Evolutionary conservation across 1,139 yeast species (phyloP).

Genomic region (Magnusiomyces ingens): DNA sequence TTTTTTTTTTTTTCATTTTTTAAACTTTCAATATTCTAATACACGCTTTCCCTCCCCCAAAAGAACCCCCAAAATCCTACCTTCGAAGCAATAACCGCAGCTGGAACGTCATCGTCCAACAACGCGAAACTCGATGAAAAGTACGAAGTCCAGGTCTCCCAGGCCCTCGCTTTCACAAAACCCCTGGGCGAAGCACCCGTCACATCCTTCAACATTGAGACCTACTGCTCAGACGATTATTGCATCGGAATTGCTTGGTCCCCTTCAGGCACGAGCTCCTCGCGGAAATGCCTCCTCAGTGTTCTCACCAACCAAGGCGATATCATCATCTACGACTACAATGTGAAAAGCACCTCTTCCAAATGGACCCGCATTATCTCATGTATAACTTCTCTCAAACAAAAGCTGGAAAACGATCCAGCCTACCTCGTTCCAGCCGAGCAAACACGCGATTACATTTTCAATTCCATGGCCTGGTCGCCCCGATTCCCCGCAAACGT

Average conservation of each 20-base stretch:
- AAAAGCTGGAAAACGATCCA: too few species aligned
- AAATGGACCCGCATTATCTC: neutral
- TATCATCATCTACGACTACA: neutral
- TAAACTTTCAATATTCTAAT: too few species aligned
- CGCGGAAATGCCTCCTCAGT: neutral
- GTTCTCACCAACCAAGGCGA: conserved; percentile 4
- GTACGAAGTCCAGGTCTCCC: neutral
- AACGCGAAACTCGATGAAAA: neutral
- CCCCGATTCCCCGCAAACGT: neutral
- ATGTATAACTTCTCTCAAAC: neutral
- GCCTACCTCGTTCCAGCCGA: neutral
- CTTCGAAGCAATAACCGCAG: neutral
- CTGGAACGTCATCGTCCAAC: neutral
- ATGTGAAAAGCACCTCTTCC: neutral
- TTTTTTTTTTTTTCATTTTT: too few species aligned
- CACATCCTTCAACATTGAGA: neutral
- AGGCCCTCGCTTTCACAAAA: neutral
- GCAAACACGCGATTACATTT: neutral
- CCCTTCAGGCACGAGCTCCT: conserved; percentile 2
- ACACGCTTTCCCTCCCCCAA: neutral
- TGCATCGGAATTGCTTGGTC: neutral
- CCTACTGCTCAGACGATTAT: conserved; percentile 2
- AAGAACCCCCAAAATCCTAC: neutral
- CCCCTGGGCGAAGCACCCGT: conserved; percentile 1
- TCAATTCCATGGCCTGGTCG: conserved; percentile 3